phyloP scores from a whole-genome alignment of 345 rosid species.

The Sonneratia caseolaris region DNA sequence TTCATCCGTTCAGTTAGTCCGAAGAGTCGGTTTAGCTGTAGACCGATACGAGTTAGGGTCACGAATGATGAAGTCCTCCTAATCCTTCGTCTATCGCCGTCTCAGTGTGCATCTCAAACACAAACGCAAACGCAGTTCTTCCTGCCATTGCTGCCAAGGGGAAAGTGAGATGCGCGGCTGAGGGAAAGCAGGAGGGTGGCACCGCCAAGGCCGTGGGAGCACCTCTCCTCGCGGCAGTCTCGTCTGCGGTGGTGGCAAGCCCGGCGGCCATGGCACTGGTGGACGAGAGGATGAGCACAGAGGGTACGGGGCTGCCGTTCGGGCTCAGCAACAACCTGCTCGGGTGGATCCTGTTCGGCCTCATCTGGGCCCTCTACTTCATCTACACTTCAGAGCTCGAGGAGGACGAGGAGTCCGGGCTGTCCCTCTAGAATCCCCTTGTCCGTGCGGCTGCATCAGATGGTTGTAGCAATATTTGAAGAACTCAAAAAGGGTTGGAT shows the following conservation, averaged over 20 bases:
- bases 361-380: slow-evolving; percentile 73
- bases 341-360: slow-evolving; percentile 74
- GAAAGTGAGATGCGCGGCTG: slow-evolving; percentile 53
- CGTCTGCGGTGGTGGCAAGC: slow-evolving; percentile 36
- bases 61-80: too few relatives aligned
- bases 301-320: slow-evolving; percentile 91
- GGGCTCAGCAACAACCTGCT: slow-evolving; percentile 94
- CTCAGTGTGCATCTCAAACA: not conserved
- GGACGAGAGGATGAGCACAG: slow-evolving; percentile 80
- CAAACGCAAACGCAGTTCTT: slow-evolving; percentile 32
- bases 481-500: too few relatives aligned
- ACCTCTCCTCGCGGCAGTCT: slow-evolving; percentile 39
- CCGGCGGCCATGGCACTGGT: slow-evolving; percentile 90
- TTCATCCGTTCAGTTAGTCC: too few relatives aligned
- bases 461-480: too few relatives aligned
- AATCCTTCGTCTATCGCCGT: too few relatives aligned
- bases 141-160: slow-evolving; percentile 44
- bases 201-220: slow-evolving; percentile 31
- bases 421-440: slow-evolving; percentile 36
- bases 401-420: slow-evolving; percentile 83
- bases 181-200: slow-evolving; percentile 23
- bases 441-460: too few relatives aligned
- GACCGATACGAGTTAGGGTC: too few relatives aligned
- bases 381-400: slow-evolving; percentile 62
- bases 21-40: too few relatives aligned